These are phyloP conservation scores for Fusarium sororula DNA, from an alignment of 2,329 filamentous ascomycete species.

Conservation along the genomic window DNA sequence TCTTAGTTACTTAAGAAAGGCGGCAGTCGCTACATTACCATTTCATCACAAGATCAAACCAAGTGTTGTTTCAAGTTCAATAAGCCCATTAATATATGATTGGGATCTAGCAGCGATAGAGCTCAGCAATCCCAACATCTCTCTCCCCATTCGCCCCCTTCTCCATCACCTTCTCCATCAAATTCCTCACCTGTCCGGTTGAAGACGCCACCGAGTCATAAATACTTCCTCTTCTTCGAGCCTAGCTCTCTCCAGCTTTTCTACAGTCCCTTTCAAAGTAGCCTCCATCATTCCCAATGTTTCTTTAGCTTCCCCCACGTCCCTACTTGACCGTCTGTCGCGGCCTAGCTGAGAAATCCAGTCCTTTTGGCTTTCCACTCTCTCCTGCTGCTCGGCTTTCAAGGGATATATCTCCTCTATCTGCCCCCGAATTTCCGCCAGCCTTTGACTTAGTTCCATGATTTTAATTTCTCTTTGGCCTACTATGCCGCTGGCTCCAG, in stretches of 20 bases:
- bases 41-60: background rate
- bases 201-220: background rate
- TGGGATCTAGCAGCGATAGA: background rate
- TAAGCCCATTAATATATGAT: background rate
- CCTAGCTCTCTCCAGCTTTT: background rate
- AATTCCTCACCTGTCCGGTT: background rate
- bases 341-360: fast-evolving
- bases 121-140: background rate
- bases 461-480: background rate
- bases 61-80: background rate
- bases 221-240: background rate
- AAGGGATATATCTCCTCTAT: background rate
- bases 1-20: fast-evolving
- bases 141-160: too few species aligned
- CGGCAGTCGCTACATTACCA: background rate
- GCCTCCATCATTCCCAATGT: fast-evolving
- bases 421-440: fast-evolving
- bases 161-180: too few species aligned
- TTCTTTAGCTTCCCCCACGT: background rate
- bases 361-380: background rate
- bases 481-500: fast-evolving
- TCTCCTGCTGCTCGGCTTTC: background rate
- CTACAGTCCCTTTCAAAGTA: background rate
- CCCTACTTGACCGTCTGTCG: background rate
- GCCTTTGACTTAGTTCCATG: fast-evolving